Percentiles rank a stretch among this genome's conserved stretches.
Conservation (phyloP, 225 moss, liverwort and hornwort species). For the Ulota crispa region DNA sequence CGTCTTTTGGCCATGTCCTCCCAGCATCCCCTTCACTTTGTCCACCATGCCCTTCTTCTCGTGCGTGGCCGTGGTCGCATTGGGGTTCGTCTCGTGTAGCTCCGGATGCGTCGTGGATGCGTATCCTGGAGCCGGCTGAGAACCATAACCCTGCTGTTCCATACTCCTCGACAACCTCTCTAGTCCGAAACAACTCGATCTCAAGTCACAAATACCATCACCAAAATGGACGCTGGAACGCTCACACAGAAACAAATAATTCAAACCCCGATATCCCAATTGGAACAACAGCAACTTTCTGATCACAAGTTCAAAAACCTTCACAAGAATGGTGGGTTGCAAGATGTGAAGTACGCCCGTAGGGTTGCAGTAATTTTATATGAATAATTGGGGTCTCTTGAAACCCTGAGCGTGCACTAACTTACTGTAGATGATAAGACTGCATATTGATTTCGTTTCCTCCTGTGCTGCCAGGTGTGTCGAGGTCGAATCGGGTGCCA, state of each 20-base stretch:
- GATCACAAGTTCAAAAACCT: background rate
- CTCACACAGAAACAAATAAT: background rate
- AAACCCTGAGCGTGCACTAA: background rate
- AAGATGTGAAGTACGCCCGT: background rate
- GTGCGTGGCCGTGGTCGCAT: background rate
- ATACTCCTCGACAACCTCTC: conserved; percentile 9
- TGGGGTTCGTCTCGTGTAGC: conserved; percentile 1
- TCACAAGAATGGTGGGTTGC: background rate
- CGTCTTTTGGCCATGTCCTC: conserved; percentile 32
- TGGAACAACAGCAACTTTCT: background rate
- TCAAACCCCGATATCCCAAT: background rate
- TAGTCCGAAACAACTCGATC: background rate
- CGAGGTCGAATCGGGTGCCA: background rate
- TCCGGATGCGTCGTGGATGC: conserved; percentile 27
- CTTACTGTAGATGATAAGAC: background rate
- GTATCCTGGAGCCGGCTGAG: conserved; percentile 7
- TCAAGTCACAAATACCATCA: background rate
- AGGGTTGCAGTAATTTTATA: background rate
- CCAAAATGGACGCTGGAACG: background rate
- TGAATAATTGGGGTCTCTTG: background rate
- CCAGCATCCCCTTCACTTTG: conserved; percentile 48
- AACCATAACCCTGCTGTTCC: conserved; percentile 33
- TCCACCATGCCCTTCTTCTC: conserved; percentile 50
- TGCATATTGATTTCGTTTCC: background rate
- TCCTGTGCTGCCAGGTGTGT: conserved; percentile 23